Percentiles rank a stretch among this genome's conserved stretches.
These are phyloP conservation scores for Cryptosporidium parvum DNA, from an alignment of 169 alveolate species.

Conservation along the genomic window DNA sequence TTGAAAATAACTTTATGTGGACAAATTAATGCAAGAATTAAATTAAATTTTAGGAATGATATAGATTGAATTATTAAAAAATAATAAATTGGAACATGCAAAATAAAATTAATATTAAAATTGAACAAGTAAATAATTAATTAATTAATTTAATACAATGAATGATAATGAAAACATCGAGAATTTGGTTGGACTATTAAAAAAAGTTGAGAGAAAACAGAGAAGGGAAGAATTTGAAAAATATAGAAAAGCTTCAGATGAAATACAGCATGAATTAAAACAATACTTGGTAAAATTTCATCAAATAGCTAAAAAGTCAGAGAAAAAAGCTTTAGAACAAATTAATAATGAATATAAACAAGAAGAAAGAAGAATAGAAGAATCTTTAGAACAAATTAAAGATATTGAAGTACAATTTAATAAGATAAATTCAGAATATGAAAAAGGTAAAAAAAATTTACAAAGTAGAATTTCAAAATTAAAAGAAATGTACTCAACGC, in stretches of 20 bases:
- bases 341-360: conserved; percentile 10
- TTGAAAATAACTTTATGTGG: conserved; percentile 8
- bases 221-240: conserved; percentile 58
- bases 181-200: conserved; percentile 58
- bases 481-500: conserved; percentile 15
- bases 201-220: conserved; percentile 55
- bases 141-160: conserved; percentile 12
- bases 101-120: not conserved
- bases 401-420: conserved; percentile 16
- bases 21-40: conserved; percentile 5
- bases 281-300: conserved; percentile 7
- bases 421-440: conserved; percentile 35
- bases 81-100: not conserved
- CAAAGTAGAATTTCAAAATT: conserved; percentile 6
- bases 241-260: conserved; percentile 6
- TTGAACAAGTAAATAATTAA: not conserved
- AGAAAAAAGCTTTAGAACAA: conserved; percentile 25
- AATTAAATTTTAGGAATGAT: not conserved
- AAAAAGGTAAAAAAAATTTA: conserved; percentile 16
- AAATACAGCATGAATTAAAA: conserved; percentile 26
- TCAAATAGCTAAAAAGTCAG: conserved; percentile 21
- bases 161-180: conserved; percentile 54
- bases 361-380: conserved; percentile 27
- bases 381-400: conserved; percentile 22
- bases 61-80: not conserved